These are phyloP conservation scores for Mortierella alpina DNA, from an alignment of 192 early-diverging fungal genomes.

Conservation along the genomic window DNA sequence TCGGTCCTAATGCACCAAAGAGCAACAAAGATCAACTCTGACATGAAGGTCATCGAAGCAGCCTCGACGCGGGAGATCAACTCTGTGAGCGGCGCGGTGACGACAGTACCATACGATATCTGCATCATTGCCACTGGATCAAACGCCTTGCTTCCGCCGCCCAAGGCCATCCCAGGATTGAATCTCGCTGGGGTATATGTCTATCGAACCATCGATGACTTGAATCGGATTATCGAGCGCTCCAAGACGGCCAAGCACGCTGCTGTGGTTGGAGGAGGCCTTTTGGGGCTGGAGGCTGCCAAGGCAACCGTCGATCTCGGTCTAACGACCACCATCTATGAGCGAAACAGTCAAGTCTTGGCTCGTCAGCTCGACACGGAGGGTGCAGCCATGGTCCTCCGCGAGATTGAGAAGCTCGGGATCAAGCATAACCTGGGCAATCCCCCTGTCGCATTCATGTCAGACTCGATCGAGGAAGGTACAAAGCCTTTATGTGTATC, in stretches of 20 bases:
- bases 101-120: slow-evolving; percentile 60
- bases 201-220: slow-evolving; percentile 72
- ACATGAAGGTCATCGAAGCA: slow-evolving; percentile 51
- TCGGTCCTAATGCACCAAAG: slow-evolving; percentile 48
- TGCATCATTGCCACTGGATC: slow-evolving; percentile 73
- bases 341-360: slow-evolving; percentile 62
- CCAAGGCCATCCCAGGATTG: slow-evolving; percentile 37
- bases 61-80: slow-evolving; percentile 15
- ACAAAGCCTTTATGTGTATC: slow-evolving; percentile 2
- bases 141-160: slow-evolving; percentile 64
- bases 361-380: slow-evolving; percentile 68
- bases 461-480: slow-evolving; percentile 9
- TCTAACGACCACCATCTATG: slow-evolving; percentile 62
- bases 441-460: slow-evolving; percentile 47
- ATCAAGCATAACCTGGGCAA: slow-evolving; percentile 43
- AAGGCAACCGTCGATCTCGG: slow-evolving; percentile 68
- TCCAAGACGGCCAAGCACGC: slow-evolving; percentile 55
- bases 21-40: slow-evolving; percentile 56
- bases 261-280: slow-evolving; percentile 74
- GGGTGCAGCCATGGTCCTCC: slow-evolving; percentile 60
- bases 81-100: slow-evolving; percentile 2
- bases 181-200: slow-evolving; percentile 67
- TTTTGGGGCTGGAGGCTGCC: slow-evolving; percentile 77
- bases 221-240: slow-evolving; percentile 64
- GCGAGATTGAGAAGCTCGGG: slow-evolving; percentile 66